Evolutionary conservation across 2,329 filamentous ascomycete genomes (phyloP), one percentile per base, ranked within the genome.

Genomic region (Leptographium procerum): DNA sequence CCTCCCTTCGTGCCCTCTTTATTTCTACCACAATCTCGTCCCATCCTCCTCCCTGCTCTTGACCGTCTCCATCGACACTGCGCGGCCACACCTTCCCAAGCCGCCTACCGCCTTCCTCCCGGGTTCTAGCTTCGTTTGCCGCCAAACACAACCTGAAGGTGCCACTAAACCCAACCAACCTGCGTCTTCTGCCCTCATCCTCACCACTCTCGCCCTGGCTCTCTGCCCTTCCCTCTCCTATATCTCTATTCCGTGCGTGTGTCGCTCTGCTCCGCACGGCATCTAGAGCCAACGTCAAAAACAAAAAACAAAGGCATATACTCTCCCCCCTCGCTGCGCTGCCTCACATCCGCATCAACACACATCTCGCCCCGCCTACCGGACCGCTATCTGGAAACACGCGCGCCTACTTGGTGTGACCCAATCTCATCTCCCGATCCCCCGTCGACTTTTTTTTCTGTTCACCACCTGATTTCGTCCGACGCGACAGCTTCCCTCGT

Each of bases 61-160:
- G 28, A 43, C 31, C 55, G n/a, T 47, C 43, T 13, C 14, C 14
- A 40, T 29, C 45, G 31, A 31, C 9, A 28, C 55, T 56, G 19
- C 28, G 40, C 29, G 55, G 43, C 33, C 55, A 51, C 45, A 40
- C 55, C 55, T 36, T 56, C 45, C 55, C 45, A 56, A 43, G 5
- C 48, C 28, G 45, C 45, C 57, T 28, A 31, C 45, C 52, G 52
- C 54, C 51, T 31, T 45, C 53, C 31, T 26, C 52, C 31, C 13
- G 45, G 33, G 28, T 48, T 51, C n/a, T 59, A 58, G 57, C 57
- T 58, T 55, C 56, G 57, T 58, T 58, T 58, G 52, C 52, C 52
- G 52, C 57, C 40, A 58, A 58, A 58, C 45, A 54, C 43, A 55
- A 45, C 40, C 36, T 36, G 29, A 57, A 57, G 56, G 56, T 57